Evolutionary conservation across 306 rosid species (phyloP).

Genomic region (Dalbergia cultrata): DNA sequence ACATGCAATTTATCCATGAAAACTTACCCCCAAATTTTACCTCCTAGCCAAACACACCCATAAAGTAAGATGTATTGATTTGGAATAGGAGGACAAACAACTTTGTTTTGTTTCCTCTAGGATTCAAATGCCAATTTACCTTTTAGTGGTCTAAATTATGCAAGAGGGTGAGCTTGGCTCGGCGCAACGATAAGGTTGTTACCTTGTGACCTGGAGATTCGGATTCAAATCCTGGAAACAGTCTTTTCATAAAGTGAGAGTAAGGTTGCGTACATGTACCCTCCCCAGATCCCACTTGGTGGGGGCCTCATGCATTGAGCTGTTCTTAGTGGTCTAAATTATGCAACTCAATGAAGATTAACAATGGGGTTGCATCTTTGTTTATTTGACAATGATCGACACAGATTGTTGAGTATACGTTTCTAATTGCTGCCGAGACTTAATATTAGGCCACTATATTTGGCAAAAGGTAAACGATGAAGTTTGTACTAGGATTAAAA

Average conservation of each 20-base stretch:
- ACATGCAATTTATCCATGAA: too few species aligned
- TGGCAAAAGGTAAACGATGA: background rate
- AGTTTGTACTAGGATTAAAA: background rate
- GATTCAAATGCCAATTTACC: background rate
- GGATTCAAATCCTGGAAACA: too few species aligned
- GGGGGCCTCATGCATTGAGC: too few species aligned
- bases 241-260: too few species aligned
- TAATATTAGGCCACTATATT: slow-evolving; percentile 28
- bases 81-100: background rate
- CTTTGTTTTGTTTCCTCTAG: slow-evolving; percentile 17
- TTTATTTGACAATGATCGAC: slow-evolving; percentile 11
- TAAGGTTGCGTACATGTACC: too few species aligned
- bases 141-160: background rate
- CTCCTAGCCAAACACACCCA: too few species aligned
- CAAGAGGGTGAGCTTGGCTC: too few species aligned
- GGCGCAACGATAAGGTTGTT: too few species aligned
- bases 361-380: slow-evolving; percentile 17
- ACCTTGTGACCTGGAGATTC: too few species aligned
- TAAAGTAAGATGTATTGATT: background rate
- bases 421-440: background rate
- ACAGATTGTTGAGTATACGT: slow-evolving; percentile 12
- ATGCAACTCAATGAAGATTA: slow-evolving; percentile 40
- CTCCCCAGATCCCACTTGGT: too few species aligned
- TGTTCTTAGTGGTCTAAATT: slow-evolving; percentile 8
- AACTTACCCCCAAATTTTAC: too few species aligned